Conservation (phyloP, 1,284 basidiomycete species). For the Cryptococcus wingfieldii region DNA sequence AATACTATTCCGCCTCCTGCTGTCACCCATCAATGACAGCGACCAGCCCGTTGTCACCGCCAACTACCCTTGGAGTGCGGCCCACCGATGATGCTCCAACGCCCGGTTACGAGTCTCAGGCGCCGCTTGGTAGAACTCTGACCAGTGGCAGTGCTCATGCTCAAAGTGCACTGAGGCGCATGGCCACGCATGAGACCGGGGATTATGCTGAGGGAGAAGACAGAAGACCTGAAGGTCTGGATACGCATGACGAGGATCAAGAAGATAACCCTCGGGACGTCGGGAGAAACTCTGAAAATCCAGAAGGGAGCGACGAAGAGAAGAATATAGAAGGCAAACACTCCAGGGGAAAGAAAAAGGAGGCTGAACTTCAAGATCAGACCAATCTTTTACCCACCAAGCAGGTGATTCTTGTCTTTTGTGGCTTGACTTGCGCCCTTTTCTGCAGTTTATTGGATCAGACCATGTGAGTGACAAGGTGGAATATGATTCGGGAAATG, state of each 20-base stretch:
- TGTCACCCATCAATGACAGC: too few species aligned
- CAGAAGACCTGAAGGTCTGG: constrained; percentile 4
- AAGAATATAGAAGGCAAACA: constrained; percentile 9
- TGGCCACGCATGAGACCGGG: constrained; percentile 46
- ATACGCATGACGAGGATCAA: constrained; percentile 36
- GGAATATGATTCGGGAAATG: constrained; percentile 41
- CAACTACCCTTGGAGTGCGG: neutral
- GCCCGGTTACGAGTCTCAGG: neutral
- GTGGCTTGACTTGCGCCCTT: constrained; percentile 53
- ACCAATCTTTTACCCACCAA: constrained; percentile 68
- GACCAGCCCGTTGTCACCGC: neutral
- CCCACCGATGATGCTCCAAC: neutral
- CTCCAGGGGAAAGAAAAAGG: constrained; percentile 25
- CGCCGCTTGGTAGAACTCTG: constrained; percentile 5
- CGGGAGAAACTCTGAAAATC: neutral
- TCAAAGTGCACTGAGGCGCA: constrained; percentile 31
- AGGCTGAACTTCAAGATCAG: constrained; percentile 60
- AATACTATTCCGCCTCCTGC: too few species aligned
- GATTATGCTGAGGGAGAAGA: constrained; percentile 11
- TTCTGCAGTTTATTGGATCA: constrained; percentile 57
- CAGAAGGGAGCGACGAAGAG: constrained; percentile 11
- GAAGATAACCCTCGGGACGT: constrained; percentile 5
- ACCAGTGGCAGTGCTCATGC: constrained; percentile 27
- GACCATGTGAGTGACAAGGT: constrained; percentile 45
- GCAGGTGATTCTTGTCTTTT: constrained; percentile 62